Conservation (phyloP, 495 filamentous ascomycete species). For the Echria macrotheca region DNA sequence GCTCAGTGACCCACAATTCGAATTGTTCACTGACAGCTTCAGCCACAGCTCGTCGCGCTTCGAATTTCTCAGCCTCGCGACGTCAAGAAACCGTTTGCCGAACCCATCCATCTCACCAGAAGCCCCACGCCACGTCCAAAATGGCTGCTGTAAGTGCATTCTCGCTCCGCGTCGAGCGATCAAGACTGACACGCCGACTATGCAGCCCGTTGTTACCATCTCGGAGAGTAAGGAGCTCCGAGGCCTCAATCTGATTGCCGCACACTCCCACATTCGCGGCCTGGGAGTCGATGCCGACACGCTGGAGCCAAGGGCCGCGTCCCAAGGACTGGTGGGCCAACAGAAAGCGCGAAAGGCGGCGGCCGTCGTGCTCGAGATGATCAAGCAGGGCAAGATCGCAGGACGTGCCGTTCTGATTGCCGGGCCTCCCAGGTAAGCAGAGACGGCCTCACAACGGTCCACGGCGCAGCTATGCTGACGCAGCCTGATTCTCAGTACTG, state of each 20-base stretch:
- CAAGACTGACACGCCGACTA: slow-evolving; percentile 1
- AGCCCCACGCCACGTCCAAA: slow-evolving; percentile 9
- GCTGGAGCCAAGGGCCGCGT: slow-evolving; percentile 76
- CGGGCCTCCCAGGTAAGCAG: slow-evolving; percentile 68
- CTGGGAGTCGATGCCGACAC: slow-evolving; percentile 91
- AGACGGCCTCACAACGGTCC: background rate
- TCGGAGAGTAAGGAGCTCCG: slow-evolving; percentile 91
- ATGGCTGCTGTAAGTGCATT: slow-evolving; percentile 34
- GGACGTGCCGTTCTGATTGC: slow-evolving; percentile 92
- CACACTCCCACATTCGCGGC: slow-evolving; percentile 95
- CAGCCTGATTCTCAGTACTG: slow-evolving; percentile 54
- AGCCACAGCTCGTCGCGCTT: too few species aligned
- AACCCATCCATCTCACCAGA: slow-evolving; percentile 4
- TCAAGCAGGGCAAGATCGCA: slow-evolving; percentile 96
- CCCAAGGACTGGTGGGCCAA: slow-evolving; percentile 95
- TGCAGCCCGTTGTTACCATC: slow-evolving; percentile 82
- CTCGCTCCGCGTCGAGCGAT: background rate
- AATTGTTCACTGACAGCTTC: too few species aligned
- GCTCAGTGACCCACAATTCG: too few species aligned
- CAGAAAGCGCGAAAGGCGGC: slow-evolving; percentile 94
- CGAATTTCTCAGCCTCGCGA: slow-evolving; percentile 16
- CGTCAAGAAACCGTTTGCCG: background rate
- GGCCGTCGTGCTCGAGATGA: slow-evolving; percentile 94
- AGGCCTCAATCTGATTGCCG: slow-evolving; percentile 92
- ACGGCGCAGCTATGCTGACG: too few species aligned